These are phyloP conservation scores for Wallacemonas rigidus DNA, from an alignment of 208 protist genomes.

Conservation along the genomic window DNA sequence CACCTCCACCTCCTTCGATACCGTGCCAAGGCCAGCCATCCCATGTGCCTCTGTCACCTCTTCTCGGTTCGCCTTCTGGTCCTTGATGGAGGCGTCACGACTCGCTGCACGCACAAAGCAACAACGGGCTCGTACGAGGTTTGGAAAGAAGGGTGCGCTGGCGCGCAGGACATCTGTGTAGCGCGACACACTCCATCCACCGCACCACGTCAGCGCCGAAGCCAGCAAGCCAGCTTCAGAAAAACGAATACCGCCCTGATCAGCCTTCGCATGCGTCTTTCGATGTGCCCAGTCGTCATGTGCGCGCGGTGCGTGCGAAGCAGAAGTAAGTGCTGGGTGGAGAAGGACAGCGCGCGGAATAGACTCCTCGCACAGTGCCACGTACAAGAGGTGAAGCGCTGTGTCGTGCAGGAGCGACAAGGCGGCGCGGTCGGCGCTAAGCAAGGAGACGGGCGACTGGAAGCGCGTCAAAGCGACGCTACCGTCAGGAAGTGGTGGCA, in stretches of 20 bases:
- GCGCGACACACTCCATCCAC: slow-evolving; percentile 11
- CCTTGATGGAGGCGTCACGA: too few species aligned
- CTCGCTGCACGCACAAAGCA: too few species aligned
- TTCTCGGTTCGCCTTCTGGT: background rate
- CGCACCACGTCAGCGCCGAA: slow-evolving; percentile 17
- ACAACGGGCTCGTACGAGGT: background rate
- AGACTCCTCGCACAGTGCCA: slow-evolving; percentile 48
- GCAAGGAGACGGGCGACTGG: slow-evolving; percentile 33
- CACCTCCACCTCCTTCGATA: slow-evolving; percentile 5
- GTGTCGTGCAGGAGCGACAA: slow-evolving; percentile 48
- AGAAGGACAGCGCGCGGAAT: background rate
- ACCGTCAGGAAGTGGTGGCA: slow-evolving; percentile 30
- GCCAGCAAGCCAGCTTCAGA: background rate
- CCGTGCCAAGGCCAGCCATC: background rate
- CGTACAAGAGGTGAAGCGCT: slow-evolving; percentile 41
- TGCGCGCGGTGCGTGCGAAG: too few species aligned
- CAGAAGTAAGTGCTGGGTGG: background rate
- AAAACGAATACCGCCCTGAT: background rate
- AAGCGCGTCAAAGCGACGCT: slow-evolving; percentile 31
- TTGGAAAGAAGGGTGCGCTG: background rate
- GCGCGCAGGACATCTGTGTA: slow-evolving; percentile 16
- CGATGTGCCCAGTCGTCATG: too few species aligned
- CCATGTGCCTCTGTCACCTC: background rate
- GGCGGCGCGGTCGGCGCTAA: slow-evolving; percentile 2
- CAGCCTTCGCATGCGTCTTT: background rate